phyloP scores from a whole-genome alignment of 1,284 basidiomycete species.

The Apiotrichum domesticum region DNA sequence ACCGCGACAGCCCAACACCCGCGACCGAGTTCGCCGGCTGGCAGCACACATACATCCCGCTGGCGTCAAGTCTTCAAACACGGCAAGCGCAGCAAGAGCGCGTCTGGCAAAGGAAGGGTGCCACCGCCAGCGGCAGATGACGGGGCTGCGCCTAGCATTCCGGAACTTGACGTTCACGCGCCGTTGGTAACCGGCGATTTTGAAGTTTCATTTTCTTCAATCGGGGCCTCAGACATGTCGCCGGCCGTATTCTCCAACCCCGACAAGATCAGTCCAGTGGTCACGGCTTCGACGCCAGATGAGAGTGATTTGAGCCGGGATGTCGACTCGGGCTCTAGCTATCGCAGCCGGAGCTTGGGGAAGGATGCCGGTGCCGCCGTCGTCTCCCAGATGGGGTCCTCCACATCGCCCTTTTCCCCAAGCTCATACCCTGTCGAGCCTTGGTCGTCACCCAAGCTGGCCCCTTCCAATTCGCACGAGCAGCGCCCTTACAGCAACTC shows the following conservation, averaged over 20 bases:
- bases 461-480: slow-evolving; percentile 1
- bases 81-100: slow-evolving; percentile 4
- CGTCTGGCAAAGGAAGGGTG: not conserved
- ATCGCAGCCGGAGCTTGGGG: not conserved
- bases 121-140: not conserved
- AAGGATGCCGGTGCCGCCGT: not conserved
- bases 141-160: slow-evolving; percentile 11
- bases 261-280: not conserved
- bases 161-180: slow-evolving; percentile 14
- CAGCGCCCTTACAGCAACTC: slow-evolving; percentile 14
- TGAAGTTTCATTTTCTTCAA: slow-evolving; percentile 5
- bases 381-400: not conserved
- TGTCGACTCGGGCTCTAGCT: slow-evolving; percentile 6
- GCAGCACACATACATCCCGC: slow-evolving; percentile 2
- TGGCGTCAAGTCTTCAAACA: slow-evolving; percentile 10
- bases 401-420: slow-evolving; percentile 9
- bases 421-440: slow-evolving; percentile 13
- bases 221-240: not conserved
- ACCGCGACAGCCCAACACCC: not conserved
- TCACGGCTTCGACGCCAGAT: not conserved
- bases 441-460: slow-evolving; percentile 4
- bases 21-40: not conserved
- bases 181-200: slow-evolving; percentile 12
- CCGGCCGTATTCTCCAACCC: not conserved
- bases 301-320: slow-evolving; percentile 1